Percentiles rank a stretch among this genome's conserved stretches.
These are phyloP conservation scores for Apiotrichum porosum DNA, from an alignment of 1,284 basidiomycete species.

Conservation along the genomic window DNA sequence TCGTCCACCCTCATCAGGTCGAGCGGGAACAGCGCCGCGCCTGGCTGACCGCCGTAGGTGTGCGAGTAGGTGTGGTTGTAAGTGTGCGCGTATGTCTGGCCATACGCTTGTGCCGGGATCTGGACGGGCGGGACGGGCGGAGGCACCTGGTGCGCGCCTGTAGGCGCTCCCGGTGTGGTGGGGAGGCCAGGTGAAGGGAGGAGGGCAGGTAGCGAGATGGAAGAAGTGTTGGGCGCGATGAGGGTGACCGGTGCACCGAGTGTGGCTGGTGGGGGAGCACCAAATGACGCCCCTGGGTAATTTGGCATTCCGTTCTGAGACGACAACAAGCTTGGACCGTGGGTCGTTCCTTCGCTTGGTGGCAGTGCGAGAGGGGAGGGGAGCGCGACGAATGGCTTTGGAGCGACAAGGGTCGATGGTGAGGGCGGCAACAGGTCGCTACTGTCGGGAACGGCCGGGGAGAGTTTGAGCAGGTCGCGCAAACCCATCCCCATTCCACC, in stretches of 20 bases:
- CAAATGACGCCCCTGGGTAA: background rate
- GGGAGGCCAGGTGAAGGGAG: background rate
- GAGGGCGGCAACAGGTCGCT: constrained; percentile 70
- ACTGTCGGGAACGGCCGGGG: constrained; percentile 37
- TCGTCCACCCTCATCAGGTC: constrained; percentile 10
- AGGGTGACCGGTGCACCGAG: background rate
- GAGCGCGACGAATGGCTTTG: constrained; percentile 48
- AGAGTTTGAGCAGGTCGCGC: constrained; percentile 44
- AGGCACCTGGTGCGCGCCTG: background rate
- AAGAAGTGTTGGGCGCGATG: background rate
- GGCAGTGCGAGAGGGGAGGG: constrained; percentile 52
- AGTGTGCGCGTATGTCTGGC: too few relatives aligned
- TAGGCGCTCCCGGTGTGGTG: background rate
- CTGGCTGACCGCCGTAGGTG: too few relatives aligned
- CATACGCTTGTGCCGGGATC: too few relatives aligned
- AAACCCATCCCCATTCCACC: constrained; percentile 25
- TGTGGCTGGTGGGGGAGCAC: background rate
- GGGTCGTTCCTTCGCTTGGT: background rate
- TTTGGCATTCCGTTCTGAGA: too few relatives aligned
- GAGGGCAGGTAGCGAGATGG: background rate
- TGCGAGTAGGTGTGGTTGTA: too few relatives aligned
- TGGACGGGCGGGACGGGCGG: background rate
- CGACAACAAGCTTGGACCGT: too few relatives aligned
- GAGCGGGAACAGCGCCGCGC: constrained; percentile 6
- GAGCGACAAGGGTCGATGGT: constrained; percentile 54